phyloP scores from a whole-genome alignment of 306 rosid genomes.

The Rosa rugosa region DNA sequence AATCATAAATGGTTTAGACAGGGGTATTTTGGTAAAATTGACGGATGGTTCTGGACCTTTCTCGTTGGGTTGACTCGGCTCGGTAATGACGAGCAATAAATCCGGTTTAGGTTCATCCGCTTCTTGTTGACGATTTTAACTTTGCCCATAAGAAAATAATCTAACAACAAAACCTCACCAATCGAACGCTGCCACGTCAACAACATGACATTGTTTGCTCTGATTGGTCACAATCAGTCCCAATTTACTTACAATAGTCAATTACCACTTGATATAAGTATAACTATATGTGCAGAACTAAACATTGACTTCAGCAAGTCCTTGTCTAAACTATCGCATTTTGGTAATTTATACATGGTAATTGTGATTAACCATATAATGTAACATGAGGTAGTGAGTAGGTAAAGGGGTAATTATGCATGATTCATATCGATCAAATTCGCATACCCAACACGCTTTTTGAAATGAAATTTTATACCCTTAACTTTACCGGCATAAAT shows the following conservation, averaged over 20 bases:
- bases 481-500: neutral
- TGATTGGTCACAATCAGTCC: neutral
- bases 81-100: neutral
- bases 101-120: neutral
- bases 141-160: neutral
- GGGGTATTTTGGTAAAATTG: neutral
- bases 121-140: neutral
- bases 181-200: conserved; percentile 33
- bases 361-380: neutral
- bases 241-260: neutral
- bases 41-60: neutral
- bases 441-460: no score
- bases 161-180: conserved; percentile 27
- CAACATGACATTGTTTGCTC: neutral
- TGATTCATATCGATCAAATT: neutral
- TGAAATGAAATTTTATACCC: neutral
- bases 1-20: no score
- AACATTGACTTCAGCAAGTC: neutral
- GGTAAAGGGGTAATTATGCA: neutral
- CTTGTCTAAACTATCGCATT: neutral
- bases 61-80: conserved; percentile 6
- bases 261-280: neutral
- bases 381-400: neutral
- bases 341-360: neutral
- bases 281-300: neutral